Percentiles rank a stretch among this genome's conserved stretches.
Conservation (phyloP, 345 rosid genomes). For the Reutealis trisperma region DNA sequence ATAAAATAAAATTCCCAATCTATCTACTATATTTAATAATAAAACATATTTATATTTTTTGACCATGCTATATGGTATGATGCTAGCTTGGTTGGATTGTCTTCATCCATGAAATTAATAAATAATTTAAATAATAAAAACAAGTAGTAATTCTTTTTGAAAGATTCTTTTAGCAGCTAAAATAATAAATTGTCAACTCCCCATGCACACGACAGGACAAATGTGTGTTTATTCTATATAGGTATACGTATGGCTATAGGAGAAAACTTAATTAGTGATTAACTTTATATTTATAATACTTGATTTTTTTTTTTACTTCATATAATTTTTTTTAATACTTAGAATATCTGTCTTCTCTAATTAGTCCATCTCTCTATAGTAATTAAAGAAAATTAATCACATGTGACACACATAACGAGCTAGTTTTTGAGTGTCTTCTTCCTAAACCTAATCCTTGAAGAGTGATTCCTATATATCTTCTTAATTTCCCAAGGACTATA, state of each 20-base stretch:
- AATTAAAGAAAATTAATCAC: constrained; percentile 17
- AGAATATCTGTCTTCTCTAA: constrained; percentile 19
- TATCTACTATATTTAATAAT: too few species aligned
- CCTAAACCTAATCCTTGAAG: constrained; percentile 28
- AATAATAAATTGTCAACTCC: constrained; percentile 44
- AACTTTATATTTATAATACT: constrained; percentile 4
- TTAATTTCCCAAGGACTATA: neutral
- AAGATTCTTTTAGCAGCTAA: constrained; percentile 33
- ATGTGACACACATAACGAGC: constrained; percentile 29
- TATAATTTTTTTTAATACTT: constrained; percentile 3
- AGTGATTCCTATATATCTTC: constrained; percentile 27
- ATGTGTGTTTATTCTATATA: constrained; percentile 16
- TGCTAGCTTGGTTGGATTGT: constrained; percentile 29
- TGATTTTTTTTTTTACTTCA: constrained; percentile 10
- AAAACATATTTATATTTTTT: neutral
- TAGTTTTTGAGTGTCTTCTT: constrained; percentile 29
- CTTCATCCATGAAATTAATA: constrained; percentile 19
- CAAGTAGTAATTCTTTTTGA: constrained; percentile 28
- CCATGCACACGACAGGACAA: constrained; percentile 36
- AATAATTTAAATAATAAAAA: neutral
- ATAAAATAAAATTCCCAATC: neutral
- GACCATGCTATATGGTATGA: neutral
- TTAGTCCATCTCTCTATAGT: neutral
- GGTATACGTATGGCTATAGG: too few species aligned
- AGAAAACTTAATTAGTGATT: neutral